Conservation (phyloP, 1,284 basidiomycete species). For the Xanthoconium separans region DNA sequence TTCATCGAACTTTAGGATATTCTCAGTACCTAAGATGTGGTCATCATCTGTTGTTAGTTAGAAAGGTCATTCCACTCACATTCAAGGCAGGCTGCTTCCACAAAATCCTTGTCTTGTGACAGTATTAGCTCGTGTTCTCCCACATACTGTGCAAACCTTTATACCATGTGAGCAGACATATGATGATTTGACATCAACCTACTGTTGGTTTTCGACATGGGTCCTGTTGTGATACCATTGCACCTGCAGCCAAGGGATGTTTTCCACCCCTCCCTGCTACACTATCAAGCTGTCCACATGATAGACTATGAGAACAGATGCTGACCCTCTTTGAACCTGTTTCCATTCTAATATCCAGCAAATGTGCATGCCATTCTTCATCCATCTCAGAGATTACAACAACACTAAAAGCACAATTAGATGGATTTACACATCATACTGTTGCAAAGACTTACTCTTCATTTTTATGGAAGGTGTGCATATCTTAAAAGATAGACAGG, state of each 20-base stretch:
- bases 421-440: neutral
- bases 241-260: neutral
- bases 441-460: neutral
- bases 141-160: neutral
- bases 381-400: neutral
- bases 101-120: neutral
- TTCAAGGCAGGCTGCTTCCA: neutral
- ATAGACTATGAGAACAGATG: neutral
- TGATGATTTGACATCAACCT: neutral
- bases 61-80: neutral
- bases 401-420: neutral
- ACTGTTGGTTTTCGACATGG: neutral
- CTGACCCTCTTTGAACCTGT: neutral
- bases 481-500: neutral
- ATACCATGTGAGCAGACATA: neutral
- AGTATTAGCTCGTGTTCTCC: neutral
- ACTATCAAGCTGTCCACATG: too few relatives aligned
- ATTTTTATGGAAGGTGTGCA: neutral
- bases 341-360: neutral
- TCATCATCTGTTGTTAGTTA: neutral
- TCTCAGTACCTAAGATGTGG: neutral
- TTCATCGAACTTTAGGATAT: neutral
- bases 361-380: neutral
- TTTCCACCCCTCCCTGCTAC: too few relatives aligned
- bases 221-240: neutral